Evolutionary conservation across 1,139 yeast species (phyloP), one percentile per base, ranked within the genome.

Genomic region (Saccharomycopsis crataegensis): DNA sequence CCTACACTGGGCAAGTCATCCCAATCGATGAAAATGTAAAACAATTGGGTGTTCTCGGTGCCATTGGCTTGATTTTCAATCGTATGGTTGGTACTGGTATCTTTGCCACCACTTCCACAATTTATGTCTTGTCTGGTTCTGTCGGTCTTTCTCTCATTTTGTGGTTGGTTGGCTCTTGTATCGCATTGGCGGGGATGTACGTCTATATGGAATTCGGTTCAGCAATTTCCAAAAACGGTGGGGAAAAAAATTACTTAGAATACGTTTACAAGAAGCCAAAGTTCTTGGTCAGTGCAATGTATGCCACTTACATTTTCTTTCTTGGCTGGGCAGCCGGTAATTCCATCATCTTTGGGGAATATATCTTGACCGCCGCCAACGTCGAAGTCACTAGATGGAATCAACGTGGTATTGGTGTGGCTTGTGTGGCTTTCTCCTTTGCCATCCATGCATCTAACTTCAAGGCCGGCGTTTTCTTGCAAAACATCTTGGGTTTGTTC

Each of bases 81-180:
- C 75, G 95, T 67, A 86, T 86, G 83, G 76, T 88, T 61, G 96
- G 96, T 60, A 87, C 95, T 8, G 96, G 96, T 66, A 86, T 88
- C 52, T 88, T 88, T 67, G 83, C 93, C 44, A 85, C 91, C 4
- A 89, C 94, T 3, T 81, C 93, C n/a, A 81, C 88, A 17, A 86
- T 88, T 58, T 85, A 76, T 62, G 65, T 72, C 3, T 72, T 83
- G 57, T 76, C 84, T 34, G 94, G 95, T 5, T 83, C 91, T 16
- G 87, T 87, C 12, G 95, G 95, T 17, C 70, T 86, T 47, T 70
- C 91, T 1, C 71, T 88, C 55, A 68, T 85, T 57, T 71, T 88
- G 68, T 88, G 96, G 96, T 78, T 82, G 34, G 79, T 83, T 17
- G 96, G 96, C 49, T 79, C 89, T 11, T 57, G 85, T 31, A 82